Percentiles rank a stretch among this genome's conserved stretches.
These are phyloP conservation scores for Malbranchea zuffiana DNA, from an alignment of 2,329 filamentous ascomycete genomes.

Conservation along the genomic window DNA sequence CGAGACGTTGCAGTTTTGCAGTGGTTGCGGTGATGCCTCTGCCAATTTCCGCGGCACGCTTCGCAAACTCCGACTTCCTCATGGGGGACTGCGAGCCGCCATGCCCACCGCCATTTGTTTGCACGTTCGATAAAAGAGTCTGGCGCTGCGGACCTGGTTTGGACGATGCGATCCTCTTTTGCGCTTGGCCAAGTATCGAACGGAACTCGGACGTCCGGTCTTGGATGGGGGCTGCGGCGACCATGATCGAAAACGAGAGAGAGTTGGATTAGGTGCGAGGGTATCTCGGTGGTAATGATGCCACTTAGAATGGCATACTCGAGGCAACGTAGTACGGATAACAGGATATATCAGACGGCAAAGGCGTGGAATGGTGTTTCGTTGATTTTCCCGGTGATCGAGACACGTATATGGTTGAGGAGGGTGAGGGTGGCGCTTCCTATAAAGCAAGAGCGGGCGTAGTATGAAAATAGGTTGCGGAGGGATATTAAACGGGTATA, in stretches of 20 bases:
- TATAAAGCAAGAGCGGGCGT: too few species aligned
- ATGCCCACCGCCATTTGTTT: slow-evolving; percentile 46
- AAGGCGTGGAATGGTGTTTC: too few species aligned
- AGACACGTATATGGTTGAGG: too few species aligned
- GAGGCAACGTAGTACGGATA: too few species aligned
- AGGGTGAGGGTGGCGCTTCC: too few species aligned
- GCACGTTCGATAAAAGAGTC: slow-evolving; percentile 61
- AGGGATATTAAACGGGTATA: too few species aligned
- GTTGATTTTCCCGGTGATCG: too few species aligned
- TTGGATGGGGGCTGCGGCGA: slow-evolving; percentile 65
- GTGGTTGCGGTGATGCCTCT: slow-evolving; percentile 84
- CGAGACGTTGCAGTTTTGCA: slow-evolving; percentile 87
- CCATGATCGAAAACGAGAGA: slow-evolving; percentile 23
- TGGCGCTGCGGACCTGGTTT: slow-evolving; percentile 72
- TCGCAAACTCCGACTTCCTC: slow-evolving; percentile 70
- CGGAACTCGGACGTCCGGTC: slow-evolving; percentile 94
- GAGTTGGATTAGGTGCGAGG: too few species aligned
- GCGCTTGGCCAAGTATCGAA: slow-evolving; percentile 75
- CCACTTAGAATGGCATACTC: too few species aligned
- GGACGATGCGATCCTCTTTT: slow-evolving; percentile 63
- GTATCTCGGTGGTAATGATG: too few species aligned
- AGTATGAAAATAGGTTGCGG: too few species aligned
- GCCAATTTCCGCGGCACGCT: slow-evolving; percentile 82
- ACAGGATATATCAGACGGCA: too few species aligned
- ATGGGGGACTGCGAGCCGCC: slow-evolving; percentile 45